Evolutionary conservation across 2,329 filamentous ascomycete genomes (phyloP).

Genomic region (Phoma herbarum): DNA sequence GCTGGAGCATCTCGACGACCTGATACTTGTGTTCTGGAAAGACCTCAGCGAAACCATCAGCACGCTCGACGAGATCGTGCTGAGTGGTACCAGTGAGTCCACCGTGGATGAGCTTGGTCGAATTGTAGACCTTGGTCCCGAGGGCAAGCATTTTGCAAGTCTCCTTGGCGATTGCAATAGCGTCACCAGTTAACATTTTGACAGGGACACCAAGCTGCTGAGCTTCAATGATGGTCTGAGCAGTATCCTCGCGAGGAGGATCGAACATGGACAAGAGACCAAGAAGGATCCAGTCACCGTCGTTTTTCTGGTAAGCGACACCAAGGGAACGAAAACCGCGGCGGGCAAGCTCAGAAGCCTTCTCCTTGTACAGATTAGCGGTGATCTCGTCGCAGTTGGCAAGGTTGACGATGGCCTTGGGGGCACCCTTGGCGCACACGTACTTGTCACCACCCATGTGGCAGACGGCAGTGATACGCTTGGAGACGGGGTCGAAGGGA

Average conservation of each 20-base stretch:
- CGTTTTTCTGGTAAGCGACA: constrained; percentile 80
- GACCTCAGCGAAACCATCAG: constrained; percentile 77
- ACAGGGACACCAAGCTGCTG: constrained; percentile 79
- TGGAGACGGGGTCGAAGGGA: constrained; percentile 80
- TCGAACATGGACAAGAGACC: constrained; percentile 84
- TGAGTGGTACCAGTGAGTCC: constrained; percentile 76
- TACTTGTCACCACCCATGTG: constrained; percentile 74
- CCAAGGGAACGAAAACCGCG: constrained; percentile 83
- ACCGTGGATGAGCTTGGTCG: constrained; percentile 78
- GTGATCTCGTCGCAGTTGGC: constrained; percentile 72
- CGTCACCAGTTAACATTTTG: constrained; percentile 85
- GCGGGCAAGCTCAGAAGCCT: constrained; percentile 77
- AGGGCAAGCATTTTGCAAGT: constrained; percentile 84
- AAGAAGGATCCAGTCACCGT: constrained; percentile 76
- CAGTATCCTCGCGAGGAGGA: constrained; percentile 79
- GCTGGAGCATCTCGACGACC: constrained; percentile 78
- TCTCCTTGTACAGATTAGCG: constrained; percentile 72
- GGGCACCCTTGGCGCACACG: constrained; percentile 79
- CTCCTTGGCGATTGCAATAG: constrained; percentile 81
- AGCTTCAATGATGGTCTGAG: constrained; percentile 79
- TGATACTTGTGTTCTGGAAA: constrained; percentile 81
- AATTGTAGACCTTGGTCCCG: constrained; percentile 83
- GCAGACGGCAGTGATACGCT: constrained; percentile 77
- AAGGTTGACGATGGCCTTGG: constrained; percentile 76
- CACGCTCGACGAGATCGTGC: constrained; percentile 79